phyloP scores from a whole-genome alignment of 306 rosid species.

The Cicer arietinum region DNA sequence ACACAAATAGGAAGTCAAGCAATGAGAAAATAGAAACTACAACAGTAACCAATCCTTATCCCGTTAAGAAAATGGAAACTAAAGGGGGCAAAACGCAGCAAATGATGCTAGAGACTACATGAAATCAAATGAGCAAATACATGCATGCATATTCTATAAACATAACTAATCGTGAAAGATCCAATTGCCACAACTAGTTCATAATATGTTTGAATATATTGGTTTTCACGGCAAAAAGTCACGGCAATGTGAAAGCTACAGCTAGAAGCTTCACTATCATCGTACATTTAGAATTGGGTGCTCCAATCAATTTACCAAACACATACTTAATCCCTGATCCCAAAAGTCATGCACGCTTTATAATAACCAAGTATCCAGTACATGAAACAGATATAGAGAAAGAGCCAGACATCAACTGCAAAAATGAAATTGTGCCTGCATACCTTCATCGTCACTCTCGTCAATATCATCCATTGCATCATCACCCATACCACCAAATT shows the following conservation, averaged over 20 bases:
- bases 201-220: too few relatives aligned
- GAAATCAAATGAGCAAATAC: too few relatives aligned
- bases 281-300: too few relatives aligned
- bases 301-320: too few relatives aligned
- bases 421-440: background rate
- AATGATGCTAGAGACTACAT: background rate
- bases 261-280: too few relatives aligned
- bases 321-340: background rate
- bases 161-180: background rate
- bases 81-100: background rate
- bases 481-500: constrained; percentile 62
- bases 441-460: constrained; percentile 81
- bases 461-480: constrained; percentile 69
- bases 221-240: too few relatives aligned
- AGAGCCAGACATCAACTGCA: constrained; percentile 14
- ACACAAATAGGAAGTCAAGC: background rate
- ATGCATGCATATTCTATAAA: background rate
- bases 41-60: too few relatives aligned
- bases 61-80: background rate
- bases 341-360: background rate
- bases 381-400: background rate
- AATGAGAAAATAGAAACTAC: too few relatives aligned
- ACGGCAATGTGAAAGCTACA: too few relatives aligned
- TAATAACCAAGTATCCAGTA: background rate
- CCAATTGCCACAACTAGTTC: background rate